These are phyloP conservation scores for Colletotrichum tropicale DNA, from an alignment of 2,329 filamentous ascomycete species.

Conservation along the genomic window DNA sequence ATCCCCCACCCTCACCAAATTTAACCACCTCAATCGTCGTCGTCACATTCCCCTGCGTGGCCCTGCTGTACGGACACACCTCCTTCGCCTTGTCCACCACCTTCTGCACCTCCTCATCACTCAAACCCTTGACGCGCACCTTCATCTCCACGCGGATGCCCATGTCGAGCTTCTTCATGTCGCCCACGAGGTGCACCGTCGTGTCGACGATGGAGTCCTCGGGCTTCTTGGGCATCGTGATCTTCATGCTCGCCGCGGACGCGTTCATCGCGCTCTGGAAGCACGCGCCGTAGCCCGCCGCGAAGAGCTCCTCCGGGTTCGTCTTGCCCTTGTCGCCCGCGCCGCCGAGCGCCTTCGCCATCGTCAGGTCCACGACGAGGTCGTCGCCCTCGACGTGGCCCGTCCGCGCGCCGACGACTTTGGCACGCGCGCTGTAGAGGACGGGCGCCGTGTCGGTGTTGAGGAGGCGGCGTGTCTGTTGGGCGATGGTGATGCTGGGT, in stretches of 20 bases:
- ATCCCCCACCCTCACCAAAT: neutral
- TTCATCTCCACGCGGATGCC: conserved; percentile 47
- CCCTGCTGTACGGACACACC: conserved; percentile 31
- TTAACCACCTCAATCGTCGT: conserved; percentile 27
- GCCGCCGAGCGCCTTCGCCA: conserved; percentile 47
- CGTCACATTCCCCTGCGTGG: conserved; percentile 29
- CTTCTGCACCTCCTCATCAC: conserved; percentile 27
- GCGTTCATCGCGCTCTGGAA: conserved; percentile 52
- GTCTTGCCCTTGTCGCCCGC: conserved; percentile 43
- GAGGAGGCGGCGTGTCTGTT: conserved; percentile 28
- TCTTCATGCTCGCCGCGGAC: conserved; percentile 39
- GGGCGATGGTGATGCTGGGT: neutral
- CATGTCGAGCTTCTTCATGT: conserved; percentile 48
- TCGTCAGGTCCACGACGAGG: conserved; percentile 38
- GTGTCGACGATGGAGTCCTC: conserved; percentile 42
- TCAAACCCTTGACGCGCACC: conserved; percentile 36
- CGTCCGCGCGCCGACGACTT: conserved; percentile 40
- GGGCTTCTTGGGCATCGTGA: conserved; percentile 41
- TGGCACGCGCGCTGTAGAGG: conserved; percentile 40
- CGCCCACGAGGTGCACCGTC: conserved; percentile 47
- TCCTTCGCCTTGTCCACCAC: conserved; percentile 29
- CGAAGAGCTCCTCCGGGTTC: conserved; percentile 52
- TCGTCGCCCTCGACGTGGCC: conserved; percentile 31
- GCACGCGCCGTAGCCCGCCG: conserved; percentile 51
- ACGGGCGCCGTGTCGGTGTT: conserved; percentile 42